Conservation (phyloP, 164 flowering plant species). For the Euptelea pleiosperma region DNA sequence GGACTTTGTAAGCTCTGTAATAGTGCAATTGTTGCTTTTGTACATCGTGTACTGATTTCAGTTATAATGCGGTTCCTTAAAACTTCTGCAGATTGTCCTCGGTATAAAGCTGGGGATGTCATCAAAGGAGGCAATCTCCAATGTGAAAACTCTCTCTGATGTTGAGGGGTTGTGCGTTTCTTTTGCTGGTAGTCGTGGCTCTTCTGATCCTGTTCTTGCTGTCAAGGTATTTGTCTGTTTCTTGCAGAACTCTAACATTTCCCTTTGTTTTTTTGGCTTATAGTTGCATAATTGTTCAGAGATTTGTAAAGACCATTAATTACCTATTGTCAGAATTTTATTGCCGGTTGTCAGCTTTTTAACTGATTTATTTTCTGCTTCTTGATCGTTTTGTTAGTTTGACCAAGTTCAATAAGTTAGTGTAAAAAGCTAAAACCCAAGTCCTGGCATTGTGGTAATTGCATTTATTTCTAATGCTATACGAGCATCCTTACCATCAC, state of each 20-base stretch:
- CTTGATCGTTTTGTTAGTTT: too few relatives aligned
- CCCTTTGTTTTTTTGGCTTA: background rate
- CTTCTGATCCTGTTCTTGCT: constrained; percentile 78
- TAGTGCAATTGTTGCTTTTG: background rate
- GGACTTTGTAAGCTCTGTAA: background rate
- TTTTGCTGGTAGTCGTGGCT: constrained; percentile 61
- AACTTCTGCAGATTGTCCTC: constrained; percentile 67
- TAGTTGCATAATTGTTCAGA: background rate
- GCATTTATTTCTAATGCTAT: too few relatives aligned
- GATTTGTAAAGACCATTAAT: background rate
- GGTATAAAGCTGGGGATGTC: constrained; percentile 88
- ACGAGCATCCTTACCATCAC: background rate
- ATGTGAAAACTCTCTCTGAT: constrained; percentile 87
- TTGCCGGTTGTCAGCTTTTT: too few relatives aligned
- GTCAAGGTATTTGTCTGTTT: constrained; percentile 56
- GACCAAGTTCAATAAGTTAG: too few relatives aligned
- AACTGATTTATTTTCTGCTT: too few relatives aligned
- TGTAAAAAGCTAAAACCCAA: too few relatives aligned
- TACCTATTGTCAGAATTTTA: too few relatives aligned
- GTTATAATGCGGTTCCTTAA: background rate
- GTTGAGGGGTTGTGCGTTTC: constrained; percentile 83
- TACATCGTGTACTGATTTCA: constrained; percentile 2
- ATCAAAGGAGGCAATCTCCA: constrained; percentile 66
- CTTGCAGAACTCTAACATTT: too few relatives aligned
- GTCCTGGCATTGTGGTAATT: too few relatives aligned